Evolutionary conservation across 805 yeast species (phyloP), one percentile per base, ranked within the genome.

Genomic region (Maudiozyma turicensis): DNA sequence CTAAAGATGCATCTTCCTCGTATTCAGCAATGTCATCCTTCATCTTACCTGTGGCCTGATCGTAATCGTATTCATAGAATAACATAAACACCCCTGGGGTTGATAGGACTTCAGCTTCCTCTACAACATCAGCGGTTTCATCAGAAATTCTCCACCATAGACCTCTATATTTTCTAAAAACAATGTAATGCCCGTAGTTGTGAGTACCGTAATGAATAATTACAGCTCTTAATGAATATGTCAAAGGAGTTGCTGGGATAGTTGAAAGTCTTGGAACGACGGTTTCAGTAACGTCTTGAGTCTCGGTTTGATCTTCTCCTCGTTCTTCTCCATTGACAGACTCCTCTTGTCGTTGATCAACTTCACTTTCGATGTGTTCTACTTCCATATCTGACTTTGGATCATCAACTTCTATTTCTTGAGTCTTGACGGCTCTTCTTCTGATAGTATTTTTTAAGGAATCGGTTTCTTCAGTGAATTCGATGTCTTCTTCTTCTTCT

Each of bases 81-180:
- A 91, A 66, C 96, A 91, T 87, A 56, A 89, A 91, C 0, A 91
- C 89, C 30, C 96, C 96, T 49, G 86, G 93, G 3, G 89, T 80
- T 11, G 73, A 72, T 49, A 87, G 68, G 1, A 89, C 97, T 61
- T 90, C 95, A 3, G 76, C 76, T 61, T 87, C 95, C 10, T 81
- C 76, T 3, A 87, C 88, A 33, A 86, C 75, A 51, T 87, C 80
- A 3, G 90, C 95, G 3, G 82, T 80, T 61, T 89, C 95, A 66
- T 93, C 99, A 57, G 93, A 84, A 15, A 90, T 83, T 63, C 96
- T 78, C 95, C 96, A 90, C 99, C 99, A 91, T 9, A 80, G 74
- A 2, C 90, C 93, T 55, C 95, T 77, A 50, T 71, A 76, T 59
- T 80, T 83, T 60, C 97, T 79, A 69, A 78, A 91, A 40, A 95